Base-by-base conservation (phyloP, 305 asterid species). In the Fraxinus velutina region DNA sequence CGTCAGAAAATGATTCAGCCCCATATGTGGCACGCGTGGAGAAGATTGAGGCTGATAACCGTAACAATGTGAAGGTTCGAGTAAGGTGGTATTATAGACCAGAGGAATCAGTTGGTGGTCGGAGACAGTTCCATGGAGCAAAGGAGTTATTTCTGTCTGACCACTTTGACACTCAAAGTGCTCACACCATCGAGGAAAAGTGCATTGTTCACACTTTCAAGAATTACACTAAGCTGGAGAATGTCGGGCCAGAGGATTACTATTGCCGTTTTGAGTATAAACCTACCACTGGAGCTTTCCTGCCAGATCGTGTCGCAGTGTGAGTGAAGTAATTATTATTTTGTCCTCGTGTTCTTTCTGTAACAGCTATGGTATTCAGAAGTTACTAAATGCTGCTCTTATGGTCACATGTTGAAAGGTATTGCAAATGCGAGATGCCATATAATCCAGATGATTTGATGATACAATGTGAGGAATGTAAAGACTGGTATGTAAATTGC, bases 71-170 rank as follows among this genome's bases (percentile, higher is more conserved):
- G 74, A 88, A 80, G 64, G 92, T 92, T 32, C 83, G 82, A 42
- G 92, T 92, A 19, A 88, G 95, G 82, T 94, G 98, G 98, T 94
- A 90, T 72, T 92, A 92, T 79, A 81, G 97, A 84, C 97, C 96
- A 9, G 96, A 92, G 89, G 97, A 94, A 82, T 81, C 95, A 24
- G 33, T 29, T 17, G 92, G 91, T 8, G 97, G 98, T 60, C 86
- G 96, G 73, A 86, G 87, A 66, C 86, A 84, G 79, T 92, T 89
- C 73, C 95, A 91, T 77, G 96, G 98, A 29, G 85, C 85, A 0
- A 92, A 89, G 84, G 98, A 94, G 85, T 36, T 92, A 30, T 89
- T 92, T 86, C 75, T 90, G 75, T 92, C 95, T 0, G 95, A 94
- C 80, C 95, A 92, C 84, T 84, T 32, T 19, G 96, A 92, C 79